Evolutionary conservation across 192 early-diverging fungal genomes (phyloP).

Genomic region (Backusella liffmaniae): DNA sequence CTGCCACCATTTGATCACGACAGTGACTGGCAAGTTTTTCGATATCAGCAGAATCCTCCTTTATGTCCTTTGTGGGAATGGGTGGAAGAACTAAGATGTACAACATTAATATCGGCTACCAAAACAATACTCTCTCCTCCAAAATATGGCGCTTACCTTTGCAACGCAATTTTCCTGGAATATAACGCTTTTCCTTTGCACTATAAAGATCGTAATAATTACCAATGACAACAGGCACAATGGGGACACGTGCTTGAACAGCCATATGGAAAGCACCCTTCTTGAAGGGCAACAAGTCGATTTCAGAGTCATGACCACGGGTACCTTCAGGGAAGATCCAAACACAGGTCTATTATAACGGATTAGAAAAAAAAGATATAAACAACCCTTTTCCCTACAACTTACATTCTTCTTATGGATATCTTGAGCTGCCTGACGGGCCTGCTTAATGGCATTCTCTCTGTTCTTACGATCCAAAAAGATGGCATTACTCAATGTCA

Average conservation of each 20-base stretch:
- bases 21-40: conserved; percentile 44
- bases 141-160: not conserved
- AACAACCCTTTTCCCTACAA: not conserved
- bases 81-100: conserved; percentile 42
- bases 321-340: conserved; percentile 94
- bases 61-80: conserved; percentile 44
- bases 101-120: not conserved
- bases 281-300: conserved; percentile 86
- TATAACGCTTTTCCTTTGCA: conserved; percentile 49
- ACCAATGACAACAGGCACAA: conserved; percentile 86
- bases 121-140: not conserved
- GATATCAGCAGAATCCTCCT: conserved; percentile 40
- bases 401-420: conserved; percentile 72
- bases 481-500: conserved; percentile 77
- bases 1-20: conserved; percentile 51
- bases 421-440: conserved; percentile 68
- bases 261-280: conserved; percentile 97
- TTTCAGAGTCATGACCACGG: conserved; percentile 68
- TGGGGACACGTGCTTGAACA: conserved; percentile 78
- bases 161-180: conserved; percentile 43
- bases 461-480: conserved; percentile 88
- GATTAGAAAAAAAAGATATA: no score
- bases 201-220: conserved; percentile 62
- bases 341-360: conserved; percentile 52
- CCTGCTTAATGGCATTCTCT: conserved; percentile 72